Conservation (phyloP, 495 filamentous ascomycete species). For the Chaetomium tenue region DNA sequence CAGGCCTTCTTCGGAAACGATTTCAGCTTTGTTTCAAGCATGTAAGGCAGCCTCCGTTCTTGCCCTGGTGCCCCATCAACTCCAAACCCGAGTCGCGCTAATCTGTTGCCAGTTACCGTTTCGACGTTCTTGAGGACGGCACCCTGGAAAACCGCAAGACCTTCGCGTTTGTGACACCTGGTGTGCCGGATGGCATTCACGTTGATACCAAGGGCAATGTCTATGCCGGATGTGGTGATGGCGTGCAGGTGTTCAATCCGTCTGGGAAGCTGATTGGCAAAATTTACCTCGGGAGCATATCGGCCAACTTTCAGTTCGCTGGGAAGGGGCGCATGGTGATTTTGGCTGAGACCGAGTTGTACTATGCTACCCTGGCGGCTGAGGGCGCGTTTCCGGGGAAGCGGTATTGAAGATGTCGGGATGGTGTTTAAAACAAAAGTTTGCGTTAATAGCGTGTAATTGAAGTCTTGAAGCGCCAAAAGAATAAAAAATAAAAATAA, state of each 20-base stretch:
- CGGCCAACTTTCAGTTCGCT: constrained; percentile 59
- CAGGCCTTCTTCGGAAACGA: constrained; percentile 45
- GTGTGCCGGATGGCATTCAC: constrained; percentile 61
- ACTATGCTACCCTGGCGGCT: constrained; percentile 48
- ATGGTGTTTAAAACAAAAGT: background rate
- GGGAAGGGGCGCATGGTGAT: constrained; percentile 54
- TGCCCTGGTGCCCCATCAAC: background rate
- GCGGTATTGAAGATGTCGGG: constrained; percentile 16
- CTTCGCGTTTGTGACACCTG: constrained; percentile 56
- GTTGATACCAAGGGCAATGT: constrained; percentile 59
- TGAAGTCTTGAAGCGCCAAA: background rate
- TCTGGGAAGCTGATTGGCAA: constrained; percentile 59
- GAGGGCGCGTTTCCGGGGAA: constrained; percentile 37
- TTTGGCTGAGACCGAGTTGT: constrained; percentile 49
- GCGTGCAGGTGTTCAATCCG: constrained; percentile 60
- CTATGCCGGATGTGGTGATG: constrained; percentile 59
- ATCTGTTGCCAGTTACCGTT: constrained; percentile 39
- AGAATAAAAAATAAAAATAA: too few relatives aligned
- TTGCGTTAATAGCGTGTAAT: background rate
- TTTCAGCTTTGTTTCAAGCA: constrained; percentile 36
- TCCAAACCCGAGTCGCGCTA: background rate
- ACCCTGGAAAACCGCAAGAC: constrained; percentile 48
- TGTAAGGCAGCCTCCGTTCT: constrained; percentile 31
- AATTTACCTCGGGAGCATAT: constrained; percentile 47
- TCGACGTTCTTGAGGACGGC: constrained; percentile 41